A percentile compares a stretch with the other conserved stretches of the same genome.
phyloP scores from a whole-genome alignment of 257 asterid genomes.

The Dorcoceras hygrometricum region DNA sequence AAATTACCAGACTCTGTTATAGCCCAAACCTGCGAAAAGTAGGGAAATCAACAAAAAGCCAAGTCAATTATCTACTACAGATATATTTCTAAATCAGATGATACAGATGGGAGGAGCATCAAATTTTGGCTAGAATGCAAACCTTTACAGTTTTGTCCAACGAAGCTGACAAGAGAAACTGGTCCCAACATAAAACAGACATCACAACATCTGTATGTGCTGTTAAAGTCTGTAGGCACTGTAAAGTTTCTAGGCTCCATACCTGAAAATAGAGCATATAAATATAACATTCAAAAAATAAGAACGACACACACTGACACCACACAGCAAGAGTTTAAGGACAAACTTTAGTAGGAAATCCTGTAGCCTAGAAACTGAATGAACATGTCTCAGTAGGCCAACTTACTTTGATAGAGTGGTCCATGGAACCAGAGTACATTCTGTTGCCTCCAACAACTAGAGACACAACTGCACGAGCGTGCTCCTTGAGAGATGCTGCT shows the following conservation, averaged over 20 bases:
- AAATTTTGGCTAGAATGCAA: constrained; percentile 5
- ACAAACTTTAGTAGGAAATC: constrained; percentile 4
- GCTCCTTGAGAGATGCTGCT: constrained; percentile 80
- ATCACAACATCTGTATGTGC: constrained; percentile 84
- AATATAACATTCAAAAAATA: constrained; percentile 7
- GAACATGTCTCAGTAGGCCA: constrained; percentile 15
- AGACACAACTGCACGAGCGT: constrained; percentile 83
- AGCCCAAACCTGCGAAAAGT: constrained; percentile 69
- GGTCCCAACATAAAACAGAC: constrained; percentile 99
- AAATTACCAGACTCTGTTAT: constrained; percentile 74
- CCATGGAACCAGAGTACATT: constrained; percentile 94
- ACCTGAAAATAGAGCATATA: constrained; percentile 48
- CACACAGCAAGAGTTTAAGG: neutral
- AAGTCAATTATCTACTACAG: neutral
- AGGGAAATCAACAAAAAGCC: constrained; percentile 11
- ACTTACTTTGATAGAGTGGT: constrained; percentile 71
- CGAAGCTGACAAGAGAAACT: constrained; percentile 92
- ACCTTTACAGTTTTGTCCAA: constrained; percentile 91
- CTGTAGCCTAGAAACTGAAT: constrained; percentile 1
- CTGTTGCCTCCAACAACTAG: constrained; percentile 81
- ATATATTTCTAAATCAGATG: neutral
- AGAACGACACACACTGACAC: neutral
- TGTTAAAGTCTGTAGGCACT: constrained; percentile 75
- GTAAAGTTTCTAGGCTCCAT: constrained; percentile 90
- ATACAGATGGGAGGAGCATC: constrained; percentile 10